Evolutionary conservation across 176 grass and related monocot genomes (phyloP).

Genomic region (Phyllostachys edulis): DNA sequence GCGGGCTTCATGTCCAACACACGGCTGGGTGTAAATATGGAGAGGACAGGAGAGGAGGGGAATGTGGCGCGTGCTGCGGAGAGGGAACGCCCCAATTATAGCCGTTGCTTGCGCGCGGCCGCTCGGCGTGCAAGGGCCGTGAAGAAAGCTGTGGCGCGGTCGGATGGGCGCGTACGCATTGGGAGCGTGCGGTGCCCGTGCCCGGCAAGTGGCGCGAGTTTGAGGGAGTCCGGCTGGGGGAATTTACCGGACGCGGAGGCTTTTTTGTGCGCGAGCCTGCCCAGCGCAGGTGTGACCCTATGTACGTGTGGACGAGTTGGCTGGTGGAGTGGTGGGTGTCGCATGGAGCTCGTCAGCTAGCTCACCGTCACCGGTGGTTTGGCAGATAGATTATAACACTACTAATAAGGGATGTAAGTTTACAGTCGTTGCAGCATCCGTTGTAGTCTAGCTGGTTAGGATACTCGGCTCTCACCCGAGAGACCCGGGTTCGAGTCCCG

Average conservation of each 20-base stretch:
- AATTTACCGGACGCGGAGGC: background rate
- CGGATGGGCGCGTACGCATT: too few relatives aligned
- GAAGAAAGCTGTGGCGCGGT: background rate
- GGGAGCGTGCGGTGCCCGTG: background rate
- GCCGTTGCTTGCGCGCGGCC: constrained; percentile 50
- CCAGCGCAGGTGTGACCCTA: too few relatives aligned
- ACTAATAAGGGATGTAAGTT: too few relatives aligned
- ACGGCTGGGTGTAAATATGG: constrained; percentile 26
- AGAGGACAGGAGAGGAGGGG: background rate
- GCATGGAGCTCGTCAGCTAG: background rate
- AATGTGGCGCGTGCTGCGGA: constrained; percentile 29
- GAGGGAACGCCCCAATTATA: constrained; percentile 33
- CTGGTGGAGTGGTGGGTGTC: background rate
- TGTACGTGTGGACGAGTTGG: background rate
- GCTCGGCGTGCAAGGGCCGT: background rate
- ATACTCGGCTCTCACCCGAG: constrained; percentile 96
- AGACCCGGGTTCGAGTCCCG: constrained; percentile 71
- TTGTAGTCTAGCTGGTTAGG: constrained; percentile 98
- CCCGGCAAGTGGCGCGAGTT: constrained; percentile 7
- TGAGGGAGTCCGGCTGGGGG: background rate
- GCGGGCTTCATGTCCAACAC: background rate
- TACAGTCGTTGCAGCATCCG: background rate
- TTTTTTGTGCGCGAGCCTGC: background rate
- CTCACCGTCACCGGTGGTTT: too few relatives aligned
- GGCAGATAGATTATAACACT: too few relatives aligned